Base-by-base conservation (phyloP, 2,329 filamentous ascomycete genomes). In the Fusarium sp. region DNA sequence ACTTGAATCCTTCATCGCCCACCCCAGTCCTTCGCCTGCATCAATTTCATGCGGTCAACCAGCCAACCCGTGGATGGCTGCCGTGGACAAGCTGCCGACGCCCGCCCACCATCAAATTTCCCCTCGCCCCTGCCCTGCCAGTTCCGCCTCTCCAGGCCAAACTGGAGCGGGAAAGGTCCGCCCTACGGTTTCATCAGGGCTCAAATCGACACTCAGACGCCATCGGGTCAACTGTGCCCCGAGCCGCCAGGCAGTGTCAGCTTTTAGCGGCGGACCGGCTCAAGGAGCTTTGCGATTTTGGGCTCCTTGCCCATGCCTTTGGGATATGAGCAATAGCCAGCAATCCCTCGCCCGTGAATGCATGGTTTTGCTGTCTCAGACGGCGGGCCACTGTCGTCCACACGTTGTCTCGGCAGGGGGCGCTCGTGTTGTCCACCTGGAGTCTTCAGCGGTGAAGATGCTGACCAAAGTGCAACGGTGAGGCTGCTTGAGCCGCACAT, bases 361-460 rank as follows among this genome's bases (percentile, higher is more conserved):
- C 29, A 31, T 27, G 52, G 47, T 16, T 22, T 35, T 45, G 36
- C 27, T 63, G 62, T 56, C 63, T 63, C 58, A 27, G 57, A 70
- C 31, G 33, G 38, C 42, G 20, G 35, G 25, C 50, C 40, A 61
- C 25, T 38, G 29, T 57, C 52, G 20, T 33, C 14, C 54, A 47
- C 18, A 65, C 31, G 18, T 13, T 61, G 36, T 33, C 38, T 60
- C 69, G 36, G 56, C 45, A 66, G 61, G 61, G 68, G 62, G 27
- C 64, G 45, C 56, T 14, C 22, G 20, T 61, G 58, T 50, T 40
- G 50, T 38, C 42, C 18, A 8, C 31, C n/a, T 22, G 29, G 29
- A 42, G 35, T 73, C 27, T 52, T 42, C 36, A 56, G 71, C 63
- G 71, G 71, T 71, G 71, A 74, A 45, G 16, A 73, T 47, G 59